Evolutionary conservation across 495 filamentous ascomycete genomes (phyloP), one percentile per base, ranked within the genome.

Genomic region (Parathielavia appendiculata): DNA sequence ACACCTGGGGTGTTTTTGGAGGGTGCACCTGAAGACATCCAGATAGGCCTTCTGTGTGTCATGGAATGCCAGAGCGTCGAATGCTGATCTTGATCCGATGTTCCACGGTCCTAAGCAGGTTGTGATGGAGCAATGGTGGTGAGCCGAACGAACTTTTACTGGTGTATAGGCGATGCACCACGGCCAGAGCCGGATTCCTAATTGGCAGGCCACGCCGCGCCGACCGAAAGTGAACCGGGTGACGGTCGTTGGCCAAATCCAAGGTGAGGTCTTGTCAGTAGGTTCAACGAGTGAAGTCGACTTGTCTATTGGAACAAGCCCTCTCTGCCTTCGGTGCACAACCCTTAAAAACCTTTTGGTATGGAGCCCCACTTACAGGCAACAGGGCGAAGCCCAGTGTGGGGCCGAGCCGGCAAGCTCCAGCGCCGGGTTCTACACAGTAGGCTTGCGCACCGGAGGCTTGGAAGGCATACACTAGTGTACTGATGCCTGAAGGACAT

Each of bases 81-180:
- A 46, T 59, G 65, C 55, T 54, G 63, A 65, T 67, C 65, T 45
- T 44, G 34, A 40, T 14, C 43, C 20, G 40, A 40, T 53, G 45
- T 55, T 51, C 51, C 54, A 46, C 52, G 58, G 34, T 5, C 26
- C 34, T 32, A 55, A 56, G 16, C 34, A 7, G 47, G 54, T 49
- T 45, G 60, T 30, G 52, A 49, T 39, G 38, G n/a, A 13, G 38
- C 16, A 26, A 45, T 54, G 59, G 36, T 61, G 60, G 57, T 23
- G 41, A 51, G 45, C 39, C 51, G 38, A 55, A 61, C 59, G 56
- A 40, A 36, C 39, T 6, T 50, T 49, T 51, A 9, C 34, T 62
- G 60, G 55, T 39, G 57, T 51, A 52, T 6, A 34, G 26, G 51
- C 52, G 56, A 43, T 62, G 60, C 63, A 65, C 45, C 17, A 9